Base-by-base conservation (phyloP, 345 rosid species). In the Populus davidiana region DNA sequence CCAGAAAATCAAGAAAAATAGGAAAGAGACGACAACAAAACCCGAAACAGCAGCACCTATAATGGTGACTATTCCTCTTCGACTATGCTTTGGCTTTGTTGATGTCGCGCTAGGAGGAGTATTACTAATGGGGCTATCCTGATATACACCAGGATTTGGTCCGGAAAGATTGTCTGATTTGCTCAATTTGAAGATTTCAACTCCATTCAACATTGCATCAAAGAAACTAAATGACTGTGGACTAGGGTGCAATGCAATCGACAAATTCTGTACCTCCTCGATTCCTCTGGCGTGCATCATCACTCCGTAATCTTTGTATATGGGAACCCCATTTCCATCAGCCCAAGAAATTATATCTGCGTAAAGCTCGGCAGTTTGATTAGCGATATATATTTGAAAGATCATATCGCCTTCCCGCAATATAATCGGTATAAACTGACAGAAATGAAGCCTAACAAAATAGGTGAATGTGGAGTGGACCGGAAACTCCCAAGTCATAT, bases 161-260 rank as follows among this genome's bases (percentile, higher is more conserved):
- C 43, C 43, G 43, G 43, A 2, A 2, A 39, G 43, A 39, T 39
- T 9, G 12, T 8, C 11, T 39, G 43, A 39, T 0, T 39, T 39
- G 43, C 43, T 39, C 11, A 39, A 2, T 39, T 39, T 88, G 77
- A 89, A 86, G 62, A 89, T 86, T 79, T 89, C 92, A 61, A 84
- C 29, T 1, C 92, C 91, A 23, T 89, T 88, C 83, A 89, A 65
- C 20, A 87, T 86, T 0, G 88, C 87, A 44, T 86, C 85, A 1
- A 87, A 75, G 31, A n/a, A n/a, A n/a, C n/a, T n/a, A n/a, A n/a
- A n/a, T n/a, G n/a, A n/a, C n/a, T n/a, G n/a, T n/a, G n/a, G n/a
- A n/a, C n/a, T n/a, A n/a, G n/a, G 78, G 3, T 82, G 81, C 68
- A 83, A 61, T 80, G 85, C 12, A 39, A 39, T 39, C 0, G 43